Conservation (phyloP, 2,329 filamentous ascomycete species). For the Coleophoma cylindrospora region DNA sequence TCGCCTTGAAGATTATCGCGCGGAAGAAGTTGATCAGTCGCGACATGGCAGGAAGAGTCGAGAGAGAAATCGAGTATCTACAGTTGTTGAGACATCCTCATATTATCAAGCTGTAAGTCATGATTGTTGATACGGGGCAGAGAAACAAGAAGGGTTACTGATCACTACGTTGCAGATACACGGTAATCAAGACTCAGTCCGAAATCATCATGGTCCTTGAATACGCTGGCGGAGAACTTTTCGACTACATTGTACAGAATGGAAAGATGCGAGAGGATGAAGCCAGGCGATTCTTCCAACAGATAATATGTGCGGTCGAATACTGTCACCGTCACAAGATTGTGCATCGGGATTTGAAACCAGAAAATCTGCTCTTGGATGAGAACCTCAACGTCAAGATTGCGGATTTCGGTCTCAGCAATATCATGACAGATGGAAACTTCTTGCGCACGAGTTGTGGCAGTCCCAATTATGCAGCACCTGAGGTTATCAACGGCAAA, state of each 20-base stretch:
- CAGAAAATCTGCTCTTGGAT: conserved; percentile 92
- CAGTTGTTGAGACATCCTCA: conserved; percentile 94
- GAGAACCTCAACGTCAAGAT: conserved; percentile 98
- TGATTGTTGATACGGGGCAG: background rate
- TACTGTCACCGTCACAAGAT: conserved; percentile 99
- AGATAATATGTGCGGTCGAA: conserved; percentile 97
- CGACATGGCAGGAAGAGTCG: conserved; percentile 96
- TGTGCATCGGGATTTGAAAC: conserved; percentile 94
- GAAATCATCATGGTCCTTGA: conserved; percentile 99
- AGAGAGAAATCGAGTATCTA: conserved; percentile 96
- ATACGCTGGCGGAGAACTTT: conserved; percentile 92
- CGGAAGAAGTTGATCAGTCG: conserved; percentile 93
- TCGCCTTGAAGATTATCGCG: conserved; percentile 96
- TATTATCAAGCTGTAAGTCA: conserved; percentile 89
- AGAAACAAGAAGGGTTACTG: too few relatives aligned
- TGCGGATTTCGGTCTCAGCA: conserved; percentile 96
- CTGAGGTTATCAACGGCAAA: conserved; percentile 96
- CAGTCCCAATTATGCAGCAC: conserved; percentile 96
- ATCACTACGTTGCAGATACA: conserved; percentile 55
- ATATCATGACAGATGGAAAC: conserved; percentile 99
- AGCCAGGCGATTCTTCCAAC: conserved; percentile 97
- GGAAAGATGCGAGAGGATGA: conserved; percentile 87
- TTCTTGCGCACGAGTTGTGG: conserved; percentile 98
- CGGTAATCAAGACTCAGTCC: conserved; percentile 87
- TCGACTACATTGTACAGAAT: conserved; percentile 96